Percentiles rank a stretch among this genome's conserved stretches.
These are phyloP conservation scores for Eucalyptus melliodora DNA, from an alignment of 345 rosid species.

Conservation along the genomic window DNA sequence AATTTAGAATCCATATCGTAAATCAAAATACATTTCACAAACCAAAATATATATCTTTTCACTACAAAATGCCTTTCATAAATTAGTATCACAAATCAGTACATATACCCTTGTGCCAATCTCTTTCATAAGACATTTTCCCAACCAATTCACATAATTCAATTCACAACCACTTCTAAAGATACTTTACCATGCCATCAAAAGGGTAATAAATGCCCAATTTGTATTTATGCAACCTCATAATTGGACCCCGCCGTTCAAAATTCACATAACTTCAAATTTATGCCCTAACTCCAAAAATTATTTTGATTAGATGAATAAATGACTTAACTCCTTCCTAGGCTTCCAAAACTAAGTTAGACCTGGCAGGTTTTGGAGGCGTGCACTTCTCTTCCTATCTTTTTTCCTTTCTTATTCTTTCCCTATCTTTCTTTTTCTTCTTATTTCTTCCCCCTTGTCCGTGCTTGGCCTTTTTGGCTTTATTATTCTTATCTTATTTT, in stretches of 20 bases:
- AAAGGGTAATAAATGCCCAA: not conserved
- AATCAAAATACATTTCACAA: not conserved
- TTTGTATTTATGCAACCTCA: not conserved
- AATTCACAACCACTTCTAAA: not conserved
- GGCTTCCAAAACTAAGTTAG: not conserved
- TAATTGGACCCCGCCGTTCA: fast-evolving
- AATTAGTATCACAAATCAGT: not conserved
- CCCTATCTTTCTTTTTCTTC: not conserved
- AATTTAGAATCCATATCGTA: too few species aligned
- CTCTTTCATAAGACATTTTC: not conserved
- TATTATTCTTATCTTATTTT: not conserved
- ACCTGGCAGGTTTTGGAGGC: not conserved
- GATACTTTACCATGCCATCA: not conserved
- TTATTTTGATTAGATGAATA: not conserved
- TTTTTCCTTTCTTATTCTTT: not conserved
- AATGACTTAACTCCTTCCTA: not conserved
- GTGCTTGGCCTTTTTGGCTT: not conserved
- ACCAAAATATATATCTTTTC: not conserved
- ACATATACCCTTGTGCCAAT: not conserved
- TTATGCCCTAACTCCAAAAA: not conserved
- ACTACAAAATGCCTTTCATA: not conserved
- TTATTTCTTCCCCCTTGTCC: not conserved
- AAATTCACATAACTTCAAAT: not conserved
- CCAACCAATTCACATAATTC: not conserved
- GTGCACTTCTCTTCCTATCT: not conserved